Evolutionary conservation across 169 alveolate species (phyloP).

Genomic region (Plasmodium knowlesi): DNA sequence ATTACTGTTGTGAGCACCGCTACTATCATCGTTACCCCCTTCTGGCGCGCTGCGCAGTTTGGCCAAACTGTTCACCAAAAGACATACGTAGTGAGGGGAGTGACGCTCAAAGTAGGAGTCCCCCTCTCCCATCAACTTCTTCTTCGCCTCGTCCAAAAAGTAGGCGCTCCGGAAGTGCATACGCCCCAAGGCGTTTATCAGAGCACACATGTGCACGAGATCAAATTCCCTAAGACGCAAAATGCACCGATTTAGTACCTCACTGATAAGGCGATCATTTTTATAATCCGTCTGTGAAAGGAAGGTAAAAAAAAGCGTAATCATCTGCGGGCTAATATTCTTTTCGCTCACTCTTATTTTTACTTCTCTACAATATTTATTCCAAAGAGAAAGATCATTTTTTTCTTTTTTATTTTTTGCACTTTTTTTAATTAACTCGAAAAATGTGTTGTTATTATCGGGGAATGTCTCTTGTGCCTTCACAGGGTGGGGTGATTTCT

Average conservation of each 20-base stretch:
- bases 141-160: constrained; percentile 27
- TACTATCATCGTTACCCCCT: not conserved
- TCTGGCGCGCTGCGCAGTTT: not conserved
- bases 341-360: constrained; percentile 29
- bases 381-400: constrained; percentile 29
- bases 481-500: not conserved
- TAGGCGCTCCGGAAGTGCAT: constrained; percentile 29
- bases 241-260: constrained; percentile 54
- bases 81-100: constrained; percentile 47
- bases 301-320: constrained; percentile 23
- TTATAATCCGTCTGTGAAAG: constrained; percentile 43
- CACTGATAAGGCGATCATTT: constrained; percentile 36
- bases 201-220: constrained; percentile 31
- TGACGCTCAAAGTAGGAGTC: constrained; percentile 11
- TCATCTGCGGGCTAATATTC: constrained; percentile 19
- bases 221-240: constrained; percentile 41
- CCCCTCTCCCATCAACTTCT: constrained; percentile 10
- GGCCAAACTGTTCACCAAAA: constrained; percentile 3
- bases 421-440: constrained; percentile 29
- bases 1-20: not conserved
- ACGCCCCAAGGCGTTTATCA: constrained; percentile 8
- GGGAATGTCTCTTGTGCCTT: not conserved
- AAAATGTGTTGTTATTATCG: constrained; percentile 21
- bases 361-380: constrained; percentile 35
- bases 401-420: constrained; percentile 14